These are phyloP conservation scores for Vachellia pachyceras DNA, from an alignment of 306 rosid genomes.

Conservation along the genomic window DNA sequence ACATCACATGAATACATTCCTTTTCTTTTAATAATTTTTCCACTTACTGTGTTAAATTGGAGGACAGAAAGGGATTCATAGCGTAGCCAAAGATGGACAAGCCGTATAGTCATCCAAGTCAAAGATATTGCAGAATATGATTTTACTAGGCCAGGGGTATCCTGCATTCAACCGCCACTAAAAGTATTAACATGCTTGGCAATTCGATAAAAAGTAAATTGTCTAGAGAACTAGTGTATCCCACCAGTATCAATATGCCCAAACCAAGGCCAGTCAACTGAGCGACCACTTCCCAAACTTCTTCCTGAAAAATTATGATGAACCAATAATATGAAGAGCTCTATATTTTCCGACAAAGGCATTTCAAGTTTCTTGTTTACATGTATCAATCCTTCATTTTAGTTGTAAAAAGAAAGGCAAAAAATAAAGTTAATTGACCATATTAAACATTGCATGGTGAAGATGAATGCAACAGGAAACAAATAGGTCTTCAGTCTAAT, in stretches of 20 bases:
- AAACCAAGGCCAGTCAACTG: conserved; percentile 86
- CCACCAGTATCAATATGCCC: conserved; percentile 70
- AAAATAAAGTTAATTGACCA: neutral
- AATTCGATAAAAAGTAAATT: neutral
- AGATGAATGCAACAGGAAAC: neutral
- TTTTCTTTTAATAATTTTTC: neutral
- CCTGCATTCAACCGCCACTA: conserved; percentile 56
- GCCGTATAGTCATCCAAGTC: conserved; percentile 75
- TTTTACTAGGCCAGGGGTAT: conserved; percentile 77
- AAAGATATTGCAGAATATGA: conserved; percentile 64
- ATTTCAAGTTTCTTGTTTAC: neutral
- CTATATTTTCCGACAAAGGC: conserved; percentile 11
- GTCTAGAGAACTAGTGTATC: conserved; percentile 23
- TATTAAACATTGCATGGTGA: neutral
- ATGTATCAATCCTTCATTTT: neutral
- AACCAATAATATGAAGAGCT: conserved; percentile 35
- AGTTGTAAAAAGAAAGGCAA: neutral
- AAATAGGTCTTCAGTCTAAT: neutral
- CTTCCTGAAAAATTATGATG: conserved; percentile 73
- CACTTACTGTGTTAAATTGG: conserved; percentile 81
- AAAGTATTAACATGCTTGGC: conserved; percentile 33
- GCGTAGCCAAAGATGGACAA: conserved; percentile 93
- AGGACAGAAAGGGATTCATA: conserved; percentile 88
- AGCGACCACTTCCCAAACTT: conserved; percentile 98
- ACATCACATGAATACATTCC: conserved; percentile 16